A percentile compares a stretch with the other conserved stretches of the same genome.
phyloP scores from a whole-genome alignment of 2,329 filamentous ascomycete species.

The Capronia americana region DNA sequence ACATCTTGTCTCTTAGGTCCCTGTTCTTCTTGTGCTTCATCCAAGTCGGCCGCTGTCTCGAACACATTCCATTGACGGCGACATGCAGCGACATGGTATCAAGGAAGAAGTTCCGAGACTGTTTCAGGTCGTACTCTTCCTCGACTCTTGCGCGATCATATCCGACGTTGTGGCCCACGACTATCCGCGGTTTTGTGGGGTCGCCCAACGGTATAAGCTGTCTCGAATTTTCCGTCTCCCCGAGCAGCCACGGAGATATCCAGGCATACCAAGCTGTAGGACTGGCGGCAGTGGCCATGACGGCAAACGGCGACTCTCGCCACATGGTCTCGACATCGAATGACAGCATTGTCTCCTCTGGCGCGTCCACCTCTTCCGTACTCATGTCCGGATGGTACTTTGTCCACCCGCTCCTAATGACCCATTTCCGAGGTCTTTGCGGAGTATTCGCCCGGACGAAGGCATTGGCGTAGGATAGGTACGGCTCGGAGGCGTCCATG shows the following conservation, averaged over 20 bases:
- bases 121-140: conserved; percentile 86
- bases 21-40: conserved; percentile 93
- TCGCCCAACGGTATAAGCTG: conserved; percentile 90
- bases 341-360: conserved; percentile 80
- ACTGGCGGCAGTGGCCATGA: conserved; percentile 94
- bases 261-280: conserved; percentile 95
- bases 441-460: conserved; percentile 70
- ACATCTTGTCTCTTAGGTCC: conserved; percentile 80
- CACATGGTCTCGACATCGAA: conserved; percentile 98
- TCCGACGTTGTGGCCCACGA: conserved; percentile 94
- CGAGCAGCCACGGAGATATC: conserved; percentile 93
- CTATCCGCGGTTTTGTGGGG: conserved; percentile 71
- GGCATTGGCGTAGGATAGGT: conserved; percentile 73
- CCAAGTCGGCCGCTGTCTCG: conserved; percentile 93
- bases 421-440: conserved; percentile 73
- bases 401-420: conserved; percentile 84
- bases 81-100: conserved; percentile 99
- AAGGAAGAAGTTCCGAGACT: conserved; percentile 84
- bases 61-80: conserved; percentile 99
- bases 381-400: conserved; percentile 81
- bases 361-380: conserved; percentile 74
- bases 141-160: conserved; percentile 87
- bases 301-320: conserved; percentile 88
- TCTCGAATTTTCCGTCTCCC: conserved; percentile 75
- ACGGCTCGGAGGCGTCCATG: conserved; percentile 84